These are phyloP conservation scores for Zoysia pacifica DNA, from an alignment of 176 grass and related monocot species.

Conservation along the genomic window DNA sequence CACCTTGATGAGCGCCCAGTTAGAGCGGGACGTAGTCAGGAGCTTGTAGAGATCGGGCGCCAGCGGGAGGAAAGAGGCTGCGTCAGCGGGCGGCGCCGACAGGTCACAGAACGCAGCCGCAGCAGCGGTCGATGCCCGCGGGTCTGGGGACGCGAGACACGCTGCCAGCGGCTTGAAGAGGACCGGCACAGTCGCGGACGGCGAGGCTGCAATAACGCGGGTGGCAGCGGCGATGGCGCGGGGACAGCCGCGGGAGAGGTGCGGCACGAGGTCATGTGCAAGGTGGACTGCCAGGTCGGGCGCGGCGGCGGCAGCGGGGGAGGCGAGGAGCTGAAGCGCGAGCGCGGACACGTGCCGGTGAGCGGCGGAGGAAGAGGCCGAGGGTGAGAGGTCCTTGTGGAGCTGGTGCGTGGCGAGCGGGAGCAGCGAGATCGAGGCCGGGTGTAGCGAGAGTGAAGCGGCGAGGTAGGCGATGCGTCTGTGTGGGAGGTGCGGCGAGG, in stretches of 20 bases:
- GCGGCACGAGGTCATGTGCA: slow-evolving; percentile 67
- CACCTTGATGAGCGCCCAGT: slow-evolving; percentile 92
- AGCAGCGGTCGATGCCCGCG: slow-evolving; percentile 60
- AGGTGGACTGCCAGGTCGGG: slow-evolving; percentile 72
- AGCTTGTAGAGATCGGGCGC: slow-evolving; percentile 79
- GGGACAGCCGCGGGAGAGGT: slow-evolving; percentile 52
- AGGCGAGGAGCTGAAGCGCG: slow-evolving; percentile 68
- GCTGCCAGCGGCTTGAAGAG: slow-evolving; percentile 92
- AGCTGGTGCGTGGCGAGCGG: slow-evolving; percentile 81
- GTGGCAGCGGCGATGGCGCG: slow-evolving; percentile 65
- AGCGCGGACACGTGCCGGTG: slow-evolving; percentile 51
- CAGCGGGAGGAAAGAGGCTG: slow-evolving; percentile 73
- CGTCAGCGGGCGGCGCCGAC: slow-evolving; percentile 62
- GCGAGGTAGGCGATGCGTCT: slow-evolving; percentile 86
- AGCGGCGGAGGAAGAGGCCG: slow-evolving; percentile 41
- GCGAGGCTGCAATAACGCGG: slow-evolving; percentile 57
- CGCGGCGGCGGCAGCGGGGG: slow-evolving; percentile 49
- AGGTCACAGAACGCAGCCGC: slow-evolving; percentile 88
- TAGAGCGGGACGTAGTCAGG: slow-evolving; percentile 66
- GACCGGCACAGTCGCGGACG: slow-evolving; percentile 55
- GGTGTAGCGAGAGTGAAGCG: slow-evolving; percentile 75
- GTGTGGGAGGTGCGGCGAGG: slow-evolving; percentile 58
- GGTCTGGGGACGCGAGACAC: slow-evolving; percentile 71
- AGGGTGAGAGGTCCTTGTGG: slow-evolving; percentile 79
- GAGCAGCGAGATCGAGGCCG: slow-evolving; percentile 74